Evolutionary conservation across 2,329 filamentous ascomycete genomes (phyloP).

Genomic region (Fusarium papillatum): DNA sequence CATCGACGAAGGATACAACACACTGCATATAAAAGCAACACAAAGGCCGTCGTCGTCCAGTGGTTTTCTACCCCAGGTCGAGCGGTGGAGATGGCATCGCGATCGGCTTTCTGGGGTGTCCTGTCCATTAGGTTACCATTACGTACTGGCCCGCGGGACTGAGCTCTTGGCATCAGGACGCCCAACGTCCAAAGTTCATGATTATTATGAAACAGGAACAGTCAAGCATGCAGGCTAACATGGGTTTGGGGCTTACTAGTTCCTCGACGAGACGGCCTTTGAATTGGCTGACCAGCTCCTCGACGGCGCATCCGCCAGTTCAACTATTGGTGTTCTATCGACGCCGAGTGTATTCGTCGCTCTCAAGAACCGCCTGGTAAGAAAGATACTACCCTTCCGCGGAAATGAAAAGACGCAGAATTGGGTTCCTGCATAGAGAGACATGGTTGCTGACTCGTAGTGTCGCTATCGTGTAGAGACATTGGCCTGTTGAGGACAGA

Average conservation of each 20-base stretch:
- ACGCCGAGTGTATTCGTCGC: slow-evolving; percentile 84
- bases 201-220: slow-evolving; percentile 16
- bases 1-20: background rate
- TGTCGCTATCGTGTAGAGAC: slow-evolving; percentile 24
- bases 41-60: slow-evolving; percentile 2
- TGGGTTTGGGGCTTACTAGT: slow-evolving; percentile 58
- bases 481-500: slow-evolving; percentile 39
- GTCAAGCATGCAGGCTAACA: slow-evolving; percentile 15
- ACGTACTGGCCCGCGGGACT: slow-evolving; percentile 35
- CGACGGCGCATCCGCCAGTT: slow-evolving; percentile 67
- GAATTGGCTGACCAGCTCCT: slow-evolving; percentile 76
- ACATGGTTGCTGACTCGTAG: slow-evolving; percentile 18
- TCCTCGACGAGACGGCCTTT: slow-evolving; percentile 78
- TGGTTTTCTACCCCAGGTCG: slow-evolving; percentile 10
- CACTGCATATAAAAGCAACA: slow-evolving; percentile 8
- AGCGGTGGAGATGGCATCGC: slow-evolving; percentile 37
- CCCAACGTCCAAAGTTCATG: slow-evolving; percentile 34
- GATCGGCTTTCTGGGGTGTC: slow-evolving; percentile 32
- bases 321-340: slow-evolving; percentile 77
- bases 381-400: slow-evolving; percentile 28
- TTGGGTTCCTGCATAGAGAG: background rate
- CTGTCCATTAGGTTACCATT: slow-evolving; percentile 31
- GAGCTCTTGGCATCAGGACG: slow-evolving; percentile 17
- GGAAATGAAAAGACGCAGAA: background rate
- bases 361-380: slow-evolving; percentile 77